These are phyloP conservation scores for Helicosporidium sp. DNA, from an alignment of 139 green algal genomes.

Conservation along the genomic window DNA sequence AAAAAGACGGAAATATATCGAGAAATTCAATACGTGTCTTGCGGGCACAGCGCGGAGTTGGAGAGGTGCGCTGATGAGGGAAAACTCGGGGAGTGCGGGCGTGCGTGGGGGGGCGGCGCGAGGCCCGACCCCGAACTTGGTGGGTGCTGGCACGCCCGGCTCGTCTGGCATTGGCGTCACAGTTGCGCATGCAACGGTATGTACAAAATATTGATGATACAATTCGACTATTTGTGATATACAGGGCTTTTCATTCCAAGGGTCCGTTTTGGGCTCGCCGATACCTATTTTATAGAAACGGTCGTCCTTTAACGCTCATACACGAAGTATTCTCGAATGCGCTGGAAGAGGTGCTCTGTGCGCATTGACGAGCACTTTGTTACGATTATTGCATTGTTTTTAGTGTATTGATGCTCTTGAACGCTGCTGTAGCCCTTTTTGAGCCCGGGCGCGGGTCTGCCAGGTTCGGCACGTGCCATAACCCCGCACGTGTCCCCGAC, in stretches of 20 bases:
- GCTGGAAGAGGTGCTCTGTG: conserved; percentile 24
- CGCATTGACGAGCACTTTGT: not conserved
- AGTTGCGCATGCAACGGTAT: not conserved
- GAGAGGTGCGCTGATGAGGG: conserved; percentile 22
- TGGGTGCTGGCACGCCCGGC: too few species aligned
- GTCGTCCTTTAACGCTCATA: conserved; percentile 74
- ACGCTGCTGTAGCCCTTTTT: too few species aligned
- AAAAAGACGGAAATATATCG: conserved; percentile 62
- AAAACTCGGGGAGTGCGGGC: too few species aligned
- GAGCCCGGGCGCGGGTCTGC: too few species aligned
- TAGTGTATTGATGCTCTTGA: too few species aligned
- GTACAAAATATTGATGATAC: not conserved
- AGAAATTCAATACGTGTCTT: conserved; percentile 47
- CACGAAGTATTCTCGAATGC: conserved; percentile 74
- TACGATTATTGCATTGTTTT: too few species aligned
- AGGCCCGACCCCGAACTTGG: too few species aligned
- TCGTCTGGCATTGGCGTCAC: not conserved
- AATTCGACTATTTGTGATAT: not conserved
- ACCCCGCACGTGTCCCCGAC: too few species aligned
- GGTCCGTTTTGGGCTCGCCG: conserved; percentile 76
- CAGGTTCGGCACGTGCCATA: too few species aligned
- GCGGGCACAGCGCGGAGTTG: conserved; percentile 33
- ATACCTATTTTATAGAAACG: conserved; percentile 80
- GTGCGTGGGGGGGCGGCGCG: too few species aligned
- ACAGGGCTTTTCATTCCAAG: conserved; percentile 18